Base-by-base conservation (phyloP, 2,329 filamentous ascomycete genomes). In the Fusarium keratoplasticum region DNA sequence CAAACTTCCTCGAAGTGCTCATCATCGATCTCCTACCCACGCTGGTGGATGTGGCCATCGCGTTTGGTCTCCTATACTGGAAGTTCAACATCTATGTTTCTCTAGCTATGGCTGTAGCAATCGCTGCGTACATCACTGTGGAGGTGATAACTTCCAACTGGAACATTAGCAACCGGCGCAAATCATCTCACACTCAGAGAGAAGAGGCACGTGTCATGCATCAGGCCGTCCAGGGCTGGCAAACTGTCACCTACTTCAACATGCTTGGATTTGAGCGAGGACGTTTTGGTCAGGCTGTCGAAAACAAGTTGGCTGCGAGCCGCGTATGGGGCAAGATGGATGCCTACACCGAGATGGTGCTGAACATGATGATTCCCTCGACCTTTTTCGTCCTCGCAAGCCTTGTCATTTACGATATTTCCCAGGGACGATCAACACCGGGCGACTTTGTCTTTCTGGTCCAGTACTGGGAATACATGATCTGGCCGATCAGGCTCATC, bases 11-110 rank as follows among this genome's bases (percentile, higher is more conserved):
- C 13, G 88, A 92, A 52, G 87, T 87, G 42, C 81, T 91, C 5
- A 81, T 90, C 3, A 90, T 93, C 69, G 85, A 89, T 18, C 83
- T 93, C 20, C 77, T 87, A 0, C 92, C 92, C 0, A 91, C 91
- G 70, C 78, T 92, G 4, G 79, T 90, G 18, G 92, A 94, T 79
- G 81, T 93, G 10, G 74, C 87, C 18, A 82, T 93, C 25, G 91
- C 91, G 0, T 87, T 92, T 70, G 84, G 84, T 65, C 92, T 89
- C 72, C 83, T 94, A 6, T 91, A 89, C 68, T 84, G 84, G 60
- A 85, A 91, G 13, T 93, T 93, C 78, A 91, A 92, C 72, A 82
- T 86, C 13, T 92, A 89, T 69, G 89, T 91, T 62, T 83, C 77
- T 78, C 64, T 88, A 78, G 2, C 80, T 61, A 55, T 87, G 83